These are phyloP conservation scores for Paecilomyces fulvus DNA, from an alignment of 2,329 filamentous ascomycete species.

Conservation along the genomic window DNA sequence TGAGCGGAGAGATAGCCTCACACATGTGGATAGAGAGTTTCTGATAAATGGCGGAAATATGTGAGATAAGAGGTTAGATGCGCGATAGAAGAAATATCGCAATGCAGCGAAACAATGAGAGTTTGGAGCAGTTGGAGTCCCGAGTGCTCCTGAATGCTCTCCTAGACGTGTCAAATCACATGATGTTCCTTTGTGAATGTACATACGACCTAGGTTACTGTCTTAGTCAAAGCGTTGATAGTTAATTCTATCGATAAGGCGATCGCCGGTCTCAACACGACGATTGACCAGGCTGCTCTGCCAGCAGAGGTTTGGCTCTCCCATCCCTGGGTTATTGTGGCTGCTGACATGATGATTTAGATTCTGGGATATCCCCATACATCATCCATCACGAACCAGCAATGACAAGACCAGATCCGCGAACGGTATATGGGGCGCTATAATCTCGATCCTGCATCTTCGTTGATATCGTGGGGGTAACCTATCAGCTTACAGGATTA, in stretches of 20 bases:
- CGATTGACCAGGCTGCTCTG: conserved; percentile 31
- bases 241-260: conserved; percentile 65
- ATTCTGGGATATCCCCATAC: conserved; percentile 69
- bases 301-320: conserved; percentile 23
- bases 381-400: conserved; percentile 57
- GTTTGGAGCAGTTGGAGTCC: too few relatives aligned
- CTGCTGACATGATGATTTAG: conserved; percentile 10
- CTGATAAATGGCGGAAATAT: too few relatives aligned
- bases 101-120: too few relatives aligned
- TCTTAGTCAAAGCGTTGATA: too few relatives aligned
- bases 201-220: too few relatives aligned
- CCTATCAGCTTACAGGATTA: conserved; percentile 79
- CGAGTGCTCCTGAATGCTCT: too few relatives aligned
- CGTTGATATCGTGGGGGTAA: conserved; percentile 68
- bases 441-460: conserved; percentile 73
- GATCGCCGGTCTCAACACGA: conserved; percentile 52
- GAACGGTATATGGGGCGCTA: conserved; percentile 60
- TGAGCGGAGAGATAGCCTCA: too few relatives aligned
- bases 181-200: too few relatives aligned
- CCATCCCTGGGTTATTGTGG: background rate
- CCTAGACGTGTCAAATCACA: too few relatives aligned
- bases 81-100: too few relatives aligned
- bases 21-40: too few relatives aligned
- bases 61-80: too few relatives aligned
- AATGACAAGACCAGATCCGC: conserved; percentile 59